phyloP scores from a whole-genome alignment of 163 green algal genomes.

The Chlamydomonas reinhardtii region DNA sequence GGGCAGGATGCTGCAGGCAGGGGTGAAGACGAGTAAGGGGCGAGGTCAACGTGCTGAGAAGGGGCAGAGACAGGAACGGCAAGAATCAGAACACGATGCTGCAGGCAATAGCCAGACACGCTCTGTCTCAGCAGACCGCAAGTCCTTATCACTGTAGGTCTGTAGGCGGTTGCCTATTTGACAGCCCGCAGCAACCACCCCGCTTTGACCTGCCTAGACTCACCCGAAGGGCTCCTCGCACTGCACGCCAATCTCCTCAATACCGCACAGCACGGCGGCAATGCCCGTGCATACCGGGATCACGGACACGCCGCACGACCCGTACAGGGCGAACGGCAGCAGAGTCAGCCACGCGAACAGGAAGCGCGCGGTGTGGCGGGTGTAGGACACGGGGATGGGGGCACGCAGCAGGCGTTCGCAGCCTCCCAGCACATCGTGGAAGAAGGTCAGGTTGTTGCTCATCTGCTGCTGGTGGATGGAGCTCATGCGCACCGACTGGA shows the following conservation, averaged over 20 bases:
- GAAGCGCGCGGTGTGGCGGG: slow-evolving; percentile 64
- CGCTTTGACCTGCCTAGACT: neutral
- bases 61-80: too few species aligned
- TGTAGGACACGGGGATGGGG: slow-evolving; percentile 78
- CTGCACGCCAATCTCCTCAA: slow-evolving; percentile 76
- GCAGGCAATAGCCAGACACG: too few species aligned
- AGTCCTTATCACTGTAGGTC: too few species aligned
- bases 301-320: slow-evolving; percentile 49
- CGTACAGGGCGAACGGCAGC: slow-evolving; percentile 70
- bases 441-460: slow-evolving; percentile 82
- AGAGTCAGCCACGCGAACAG: slow-evolving; percentile 71
- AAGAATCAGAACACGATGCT: too few species aligned
- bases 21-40: neutral
- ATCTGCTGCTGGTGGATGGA: slow-evolving; percentile 65
- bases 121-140: too few species aligned
- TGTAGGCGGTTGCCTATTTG: too few species aligned
- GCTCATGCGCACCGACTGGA: slow-evolving; percentile 57
- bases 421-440: slow-evolving; percentile 80
- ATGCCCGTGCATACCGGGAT: slow-evolving; percentile 58
- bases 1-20: slow-evolving; percentile 54
- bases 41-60: neutral
- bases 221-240: slow-evolving; percentile 65
- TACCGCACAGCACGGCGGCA: slow-evolving; percentile 68
- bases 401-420: slow-evolving; percentile 84
- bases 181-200: too few species aligned